phyloP scores from a whole-genome alignment of 2,329 filamentous ascomycete genomes.

The Phoma sp. region DNA sequence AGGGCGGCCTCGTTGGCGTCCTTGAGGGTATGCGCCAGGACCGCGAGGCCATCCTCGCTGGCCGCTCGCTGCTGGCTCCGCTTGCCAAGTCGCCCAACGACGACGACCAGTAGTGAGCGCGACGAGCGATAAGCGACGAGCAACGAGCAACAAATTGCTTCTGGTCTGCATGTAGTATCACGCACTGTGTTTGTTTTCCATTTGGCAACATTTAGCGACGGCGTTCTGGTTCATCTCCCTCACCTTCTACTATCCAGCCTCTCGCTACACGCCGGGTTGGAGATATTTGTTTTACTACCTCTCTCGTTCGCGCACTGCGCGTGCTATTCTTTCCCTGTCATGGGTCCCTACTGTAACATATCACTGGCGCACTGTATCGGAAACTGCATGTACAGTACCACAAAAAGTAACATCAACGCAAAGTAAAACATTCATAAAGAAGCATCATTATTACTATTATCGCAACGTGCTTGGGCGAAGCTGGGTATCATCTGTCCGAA shows the following conservation, averaged over 20 bases:
- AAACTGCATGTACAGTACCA: background rate
- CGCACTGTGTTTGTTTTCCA: slow-evolving; percentile 14
- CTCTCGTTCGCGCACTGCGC: background rate
- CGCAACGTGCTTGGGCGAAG: background rate
- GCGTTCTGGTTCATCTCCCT: slow-evolving; percentile 27
- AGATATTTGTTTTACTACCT: slow-evolving; percentile 28
- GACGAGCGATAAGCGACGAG: too few species aligned
- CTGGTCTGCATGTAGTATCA: slow-evolving; percentile 3
- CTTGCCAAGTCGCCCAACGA: slow-evolving; percentile 18
- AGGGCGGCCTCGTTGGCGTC: slow-evolving; percentile 71
- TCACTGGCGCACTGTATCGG: background rate
- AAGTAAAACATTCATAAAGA: background rate
- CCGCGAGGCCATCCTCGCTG: slow-evolving; percentile 51
- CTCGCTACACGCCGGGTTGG: slow-evolving; percentile 18
- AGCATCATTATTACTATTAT: background rate
- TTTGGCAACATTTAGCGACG: slow-evolving; percentile 38
- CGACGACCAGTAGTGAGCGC: slow-evolving; percentile 19
- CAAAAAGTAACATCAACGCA: slow-evolving; percentile 1
- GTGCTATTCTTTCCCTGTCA: background rate
- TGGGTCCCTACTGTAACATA: slow-evolving; percentile 4
- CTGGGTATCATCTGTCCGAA: slow-evolving; percentile 16
- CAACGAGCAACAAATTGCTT: too few species aligned
- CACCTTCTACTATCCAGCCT: slow-evolving; percentile 13
- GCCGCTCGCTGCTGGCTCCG: slow-evolving; percentile 23
- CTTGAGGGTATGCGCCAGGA: slow-evolving; percentile 73